These are phyloP conservation scores for Paramecium sonneborni DNA, from an alignment of 73 alveolate species.

Conservation along the genomic window DNA sequence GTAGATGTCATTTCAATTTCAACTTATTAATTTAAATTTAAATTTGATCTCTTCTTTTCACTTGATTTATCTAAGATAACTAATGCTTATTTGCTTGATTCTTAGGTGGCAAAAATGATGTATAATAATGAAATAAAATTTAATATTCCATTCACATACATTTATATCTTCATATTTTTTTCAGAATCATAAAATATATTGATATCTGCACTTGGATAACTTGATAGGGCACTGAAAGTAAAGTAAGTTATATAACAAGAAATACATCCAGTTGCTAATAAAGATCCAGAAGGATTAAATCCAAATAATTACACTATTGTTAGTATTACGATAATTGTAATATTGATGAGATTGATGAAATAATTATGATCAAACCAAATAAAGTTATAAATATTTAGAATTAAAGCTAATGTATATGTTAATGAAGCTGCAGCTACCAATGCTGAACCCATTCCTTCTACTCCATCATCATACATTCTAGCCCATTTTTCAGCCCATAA, in stretches of 20 bases:
- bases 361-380: not conserved
- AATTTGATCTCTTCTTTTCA: conserved; percentile 28
- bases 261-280: not conserved
- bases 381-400: not conserved
- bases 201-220: conserved; percentile 43
- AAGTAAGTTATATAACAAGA: conserved; percentile 52
- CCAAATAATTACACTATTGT: conserved; percentile 60
- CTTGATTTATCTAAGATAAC: not conserved
- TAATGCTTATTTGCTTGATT: not conserved
- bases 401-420: not conserved
- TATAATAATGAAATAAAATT: conserved; percentile 34
- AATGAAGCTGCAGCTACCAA: conserved; percentile 19
- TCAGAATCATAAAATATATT: conserved; percentile 28
- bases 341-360: not conserved
- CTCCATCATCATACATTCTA: conserved; percentile 43
- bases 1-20: conserved; percentile 28
- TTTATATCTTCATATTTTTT: not conserved
- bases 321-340: not conserved
- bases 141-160: not conserved
- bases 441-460: conserved; percentile 41
- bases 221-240: conserved; percentile 35
- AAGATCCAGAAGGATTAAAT: not conserved
- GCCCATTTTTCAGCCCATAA: conserved; percentile 45
- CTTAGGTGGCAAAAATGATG: conserved; percentile 53
- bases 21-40: not conserved